Conservation (phyloP, 371 early-diverging fungal species). For the Circinella umbellata region DNA sequence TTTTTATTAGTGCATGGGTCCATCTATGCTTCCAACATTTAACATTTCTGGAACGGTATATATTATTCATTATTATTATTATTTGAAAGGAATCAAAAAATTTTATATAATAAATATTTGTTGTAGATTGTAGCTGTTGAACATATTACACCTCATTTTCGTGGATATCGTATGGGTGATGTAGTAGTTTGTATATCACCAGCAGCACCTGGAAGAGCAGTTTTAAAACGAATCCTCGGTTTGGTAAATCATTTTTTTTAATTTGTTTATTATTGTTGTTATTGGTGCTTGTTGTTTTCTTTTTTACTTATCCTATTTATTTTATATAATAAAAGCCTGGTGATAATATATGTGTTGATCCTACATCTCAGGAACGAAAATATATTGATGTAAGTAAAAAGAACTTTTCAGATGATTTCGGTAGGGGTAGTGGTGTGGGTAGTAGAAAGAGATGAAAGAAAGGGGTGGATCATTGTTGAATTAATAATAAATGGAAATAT, state of each 20-base stretch:
- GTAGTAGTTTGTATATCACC: conserved; percentile 79
- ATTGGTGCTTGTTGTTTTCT: neutral
- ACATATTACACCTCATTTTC: conserved; percentile 59
- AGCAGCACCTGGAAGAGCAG: conserved; percentile 59
- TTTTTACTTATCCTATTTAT: neutral
- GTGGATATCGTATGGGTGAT: conserved; percentile 68
- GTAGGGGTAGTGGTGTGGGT: too few relatives aligned
- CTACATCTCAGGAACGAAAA: conserved; percentile 57
- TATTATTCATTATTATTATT: too few relatives aligned
- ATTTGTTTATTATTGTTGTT: neutral
- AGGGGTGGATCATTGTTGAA: neutral
- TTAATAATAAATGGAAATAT: neutral
- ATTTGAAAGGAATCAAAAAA: too few relatives aligned
- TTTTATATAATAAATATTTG: too few relatives aligned
- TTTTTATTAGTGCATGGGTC: conserved; percentile 71
- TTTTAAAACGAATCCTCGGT: conserved; percentile 82
- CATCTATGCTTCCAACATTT: conserved; percentile 87
- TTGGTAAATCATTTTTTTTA: conserved; percentile 49
- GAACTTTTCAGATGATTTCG: too few relatives aligned
- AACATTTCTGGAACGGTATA: conserved; percentile 57
- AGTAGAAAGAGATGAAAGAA: neutral
- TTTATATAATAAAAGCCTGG: conserved; percentile 60
- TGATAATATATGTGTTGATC: conserved; percentile 72
- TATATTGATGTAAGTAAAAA: conserved; percentile 51
- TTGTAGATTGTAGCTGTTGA: conserved; percentile 68